Conservation (phyloP, 1,139 yeast species). For the Pichia sp. region DNA sequence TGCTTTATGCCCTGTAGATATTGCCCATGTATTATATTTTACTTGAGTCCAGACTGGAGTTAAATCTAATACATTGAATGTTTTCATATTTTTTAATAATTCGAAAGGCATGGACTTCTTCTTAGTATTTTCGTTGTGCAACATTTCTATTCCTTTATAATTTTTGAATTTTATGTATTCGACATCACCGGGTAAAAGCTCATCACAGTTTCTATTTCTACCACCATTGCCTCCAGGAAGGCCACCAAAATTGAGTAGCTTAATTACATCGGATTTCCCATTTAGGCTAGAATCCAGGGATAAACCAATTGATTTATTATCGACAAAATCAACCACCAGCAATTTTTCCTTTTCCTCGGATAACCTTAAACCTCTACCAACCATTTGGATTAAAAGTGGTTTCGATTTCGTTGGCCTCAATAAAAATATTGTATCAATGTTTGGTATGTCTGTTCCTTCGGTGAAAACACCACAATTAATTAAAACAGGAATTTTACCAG, state of each 20-base stretch:
- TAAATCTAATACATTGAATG: not conserved
- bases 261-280: constrained; percentile 37
- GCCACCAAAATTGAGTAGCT: constrained; percentile 8
- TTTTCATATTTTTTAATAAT: constrained; percentile 8
- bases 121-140: constrained; percentile 28
- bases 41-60: constrained; percentile 10
- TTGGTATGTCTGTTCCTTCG: constrained; percentile 95
- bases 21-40: constrained; percentile 15
- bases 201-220: constrained; percentile 10
- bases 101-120: constrained; percentile 4
- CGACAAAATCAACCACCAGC: constrained; percentile 77
- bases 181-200: constrained; percentile 21
- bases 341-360: constrained; percentile 63
- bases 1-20: constrained; percentile 6
- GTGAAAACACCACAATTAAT: constrained; percentile 91
- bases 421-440: constrained; percentile 75
- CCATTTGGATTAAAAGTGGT: constrained; percentile 77
- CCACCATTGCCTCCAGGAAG: constrained; percentile 8
- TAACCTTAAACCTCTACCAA: constrained; percentile 82
- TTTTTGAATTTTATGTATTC: constrained; percentile 29
- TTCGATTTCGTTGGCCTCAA: constrained; percentile 82
- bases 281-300: constrained; percentile 60
- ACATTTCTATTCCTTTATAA: constrained; percentile 26
- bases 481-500: constrained; percentile 65
- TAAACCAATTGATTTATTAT: constrained; percentile 55